These are phyloP conservation scores for Maudiozyma pseudohumilis DNA, from an alignment of 805 yeast species.

Conservation along the genomic window DNA sequence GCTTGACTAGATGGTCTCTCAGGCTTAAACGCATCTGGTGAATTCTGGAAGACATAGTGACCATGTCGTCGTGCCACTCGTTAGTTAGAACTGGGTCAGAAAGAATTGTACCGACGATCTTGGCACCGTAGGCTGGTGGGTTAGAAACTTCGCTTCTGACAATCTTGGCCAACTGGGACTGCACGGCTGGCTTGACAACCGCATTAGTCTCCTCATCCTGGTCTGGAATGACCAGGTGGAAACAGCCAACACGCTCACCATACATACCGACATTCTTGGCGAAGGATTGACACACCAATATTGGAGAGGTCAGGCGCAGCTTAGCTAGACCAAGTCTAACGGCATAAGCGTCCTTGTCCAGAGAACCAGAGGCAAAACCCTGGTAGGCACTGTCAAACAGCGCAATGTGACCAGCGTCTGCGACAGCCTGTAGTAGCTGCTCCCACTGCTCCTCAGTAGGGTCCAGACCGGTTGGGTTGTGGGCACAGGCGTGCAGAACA, in stretches of 20 bases:
- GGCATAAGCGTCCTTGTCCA: slow-evolving; percentile 77
- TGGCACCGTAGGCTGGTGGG: slow-evolving; percentile 94
- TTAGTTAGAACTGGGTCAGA: slow-evolving; percentile 52
- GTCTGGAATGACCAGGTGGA: slow-evolving; percentile 59
- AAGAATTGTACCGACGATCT: slow-evolving; percentile 70
- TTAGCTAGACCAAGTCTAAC: slow-evolving; percentile 45
- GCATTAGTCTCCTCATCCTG: slow-evolving; percentile 26
- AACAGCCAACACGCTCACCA: slow-evolving; percentile 94
- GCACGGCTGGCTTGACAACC: slow-evolving; percentile 44
- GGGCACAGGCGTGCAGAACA: slow-evolving; percentile 90
- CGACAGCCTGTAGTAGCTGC: slow-evolving; percentile 51
- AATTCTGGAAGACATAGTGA: slow-evolving; percentile 82
- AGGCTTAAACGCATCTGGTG: slow-evolving; percentile 64
- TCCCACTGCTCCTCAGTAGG: slow-evolving; percentile 80
- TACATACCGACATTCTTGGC: slow-evolving; percentile 96
- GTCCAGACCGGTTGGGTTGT: slow-evolving; percentile 95
- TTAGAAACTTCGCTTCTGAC: slow-evolving; percentile 82
- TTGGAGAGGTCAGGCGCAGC: slow-evolving; percentile 41
- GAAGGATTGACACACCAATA: slow-evolving; percentile 84
- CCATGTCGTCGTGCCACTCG: slow-evolving; percentile 79
- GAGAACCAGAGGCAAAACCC: slow-evolving; percentile 89
- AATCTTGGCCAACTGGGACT: slow-evolving; percentile 65
- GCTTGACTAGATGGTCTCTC: slow-evolving; percentile 46
- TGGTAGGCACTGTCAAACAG: slow-evolving; percentile 93
- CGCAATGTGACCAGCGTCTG: slow-evolving; percentile 57